Evolutionary conservation across 2,329 filamentous ascomycete species (phyloP), one percentile per base, ranked within the genome.

Genomic region (Blastomyces silverae): DNA sequence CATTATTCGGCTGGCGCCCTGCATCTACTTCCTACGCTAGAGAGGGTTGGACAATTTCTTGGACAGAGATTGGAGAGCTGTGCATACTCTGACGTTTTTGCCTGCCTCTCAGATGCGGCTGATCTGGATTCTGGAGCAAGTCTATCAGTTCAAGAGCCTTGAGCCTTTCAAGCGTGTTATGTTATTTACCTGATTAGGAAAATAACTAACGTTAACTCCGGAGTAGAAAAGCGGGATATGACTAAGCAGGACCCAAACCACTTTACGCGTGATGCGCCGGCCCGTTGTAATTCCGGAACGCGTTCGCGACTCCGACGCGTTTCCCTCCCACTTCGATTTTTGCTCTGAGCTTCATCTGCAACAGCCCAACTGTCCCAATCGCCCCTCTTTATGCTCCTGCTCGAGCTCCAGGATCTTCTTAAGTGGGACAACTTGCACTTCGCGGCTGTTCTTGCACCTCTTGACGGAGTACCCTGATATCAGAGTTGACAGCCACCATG

Each of bases 401-500:
- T 61, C 22, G 44, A 13, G 25, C n/a, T 34, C 42, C 20, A 25
- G 42, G 25, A 28, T 15, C 6, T 31, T 13, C 17, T n/a, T 0
- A 17, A 25, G 7, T 20, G 58, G 58, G 42, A 25, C 42, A n/a
- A 48, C 11, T 60, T 25, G 10, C 37, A 28, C n/a, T 48, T 22
- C 17, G 4, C 13, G 22, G 0, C 6, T 61, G 42, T 46, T 61
- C 8, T 42, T 13, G 8, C 48, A 25, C n/a, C 22, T 10, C 22
- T 25, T 22, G 3, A 50, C 48, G 8, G 48, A 48, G 22, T 3
- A 17, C 22, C 25, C 37, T 48, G 44, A 17, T 17, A 25, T 61
- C 7, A 48, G 10, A 46, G 37, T 15, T 50, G 34, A 50, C 8
- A 8, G 48, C 56, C 69, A 70, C 66, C 68, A 78, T 78, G 76